Evolutionary conservation across 2,329 filamentous ascomycete species (phyloP).

Genomic region (Fusarium vanettenii): DNA sequence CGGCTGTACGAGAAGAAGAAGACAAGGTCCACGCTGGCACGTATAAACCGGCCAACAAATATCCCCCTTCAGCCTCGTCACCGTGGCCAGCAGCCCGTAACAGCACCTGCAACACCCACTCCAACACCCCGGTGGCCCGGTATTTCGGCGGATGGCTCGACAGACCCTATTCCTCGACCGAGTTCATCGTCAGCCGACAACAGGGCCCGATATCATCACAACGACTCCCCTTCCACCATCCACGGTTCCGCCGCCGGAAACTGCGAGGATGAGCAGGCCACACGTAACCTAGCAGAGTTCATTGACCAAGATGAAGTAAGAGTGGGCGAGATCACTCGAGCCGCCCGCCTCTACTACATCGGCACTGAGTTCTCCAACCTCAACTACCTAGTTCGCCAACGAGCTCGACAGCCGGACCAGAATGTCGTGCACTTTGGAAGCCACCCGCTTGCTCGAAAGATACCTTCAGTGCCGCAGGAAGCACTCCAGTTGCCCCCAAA

Average conservation of each 20-base stretch:
- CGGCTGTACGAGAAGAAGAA: constrained; percentile 62
- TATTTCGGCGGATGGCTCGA: not conserved
- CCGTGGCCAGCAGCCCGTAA: constrained; percentile 48
- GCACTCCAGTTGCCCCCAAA: constrained; percentile 62
- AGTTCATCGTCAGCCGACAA: constrained; percentile 17
- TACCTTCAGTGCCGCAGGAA: constrained; percentile 55
- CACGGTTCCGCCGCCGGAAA: constrained; percentile 36
- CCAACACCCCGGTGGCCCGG: constrained; percentile 25
- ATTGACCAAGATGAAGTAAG: constrained; percentile 60
- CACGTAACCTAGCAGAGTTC: constrained; percentile 59
- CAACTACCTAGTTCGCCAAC: constrained; percentile 65
- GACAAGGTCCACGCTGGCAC: constrained; percentile 48
- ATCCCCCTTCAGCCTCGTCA: constrained; percentile 60
- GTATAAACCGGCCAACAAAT: constrained; percentile 41
- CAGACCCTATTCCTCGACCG: constrained; percentile 18
- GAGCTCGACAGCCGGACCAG: constrained; percentile 45
- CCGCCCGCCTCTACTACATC: constrained; percentile 64
- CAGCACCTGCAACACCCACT: constrained; percentile 37
- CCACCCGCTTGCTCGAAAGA: constrained; percentile 51
- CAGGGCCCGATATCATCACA: constrained; percentile 10
- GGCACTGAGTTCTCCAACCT: constrained; percentile 67
- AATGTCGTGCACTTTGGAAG: constrained; percentile 50
- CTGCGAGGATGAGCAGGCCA: constrained; percentile 54
- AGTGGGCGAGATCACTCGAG: constrained; percentile 58
- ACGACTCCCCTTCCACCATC: constrained; percentile 24